A percentile compares a stretch with the other conserved stretches of the same genome.
Evolutionary conservation across 768 basidiomycete genomes (phyloP).

Genomic region (Leucocoprinus leucothites): DNA sequence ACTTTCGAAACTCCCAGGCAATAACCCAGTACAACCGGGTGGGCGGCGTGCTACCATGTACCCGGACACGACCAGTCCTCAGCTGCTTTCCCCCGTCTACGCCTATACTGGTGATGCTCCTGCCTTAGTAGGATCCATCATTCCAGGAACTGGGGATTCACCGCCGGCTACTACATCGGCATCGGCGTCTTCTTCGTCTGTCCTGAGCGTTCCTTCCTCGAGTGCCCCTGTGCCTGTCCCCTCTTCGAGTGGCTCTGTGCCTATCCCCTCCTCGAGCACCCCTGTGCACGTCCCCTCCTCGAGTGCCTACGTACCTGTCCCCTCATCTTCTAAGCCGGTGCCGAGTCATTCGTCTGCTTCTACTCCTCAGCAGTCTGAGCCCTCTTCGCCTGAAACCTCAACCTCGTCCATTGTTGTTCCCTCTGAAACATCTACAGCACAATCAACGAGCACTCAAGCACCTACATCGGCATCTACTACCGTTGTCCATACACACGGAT

Average conservation of each 20-base stretch:
- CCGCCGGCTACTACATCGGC: constrained; percentile 12
- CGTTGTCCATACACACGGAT: not conserved
- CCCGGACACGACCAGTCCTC: constrained; percentile 33
- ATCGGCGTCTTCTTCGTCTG: not conserved
- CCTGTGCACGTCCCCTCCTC: too few relatives aligned
- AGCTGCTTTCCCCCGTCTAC: constrained; percentile 40
- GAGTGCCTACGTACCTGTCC: too few relatives aligned
- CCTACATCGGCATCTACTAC: too few relatives aligned
- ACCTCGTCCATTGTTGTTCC: not conserved
- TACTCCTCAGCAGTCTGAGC: not conserved
- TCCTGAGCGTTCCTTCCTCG: too few relatives aligned
- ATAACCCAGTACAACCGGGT: constrained; percentile 46
- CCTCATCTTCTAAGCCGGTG: too few relatives aligned
- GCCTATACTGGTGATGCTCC: constrained; percentile 43
- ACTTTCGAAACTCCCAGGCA: constrained; percentile 45
- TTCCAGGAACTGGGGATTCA: constrained; percentile 4
- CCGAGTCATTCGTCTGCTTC: too few relatives aligned
- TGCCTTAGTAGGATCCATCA: constrained; percentile 31
- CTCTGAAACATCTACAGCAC: not conserved
- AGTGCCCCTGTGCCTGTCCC: not conserved
- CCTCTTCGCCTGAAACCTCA: not conserved
- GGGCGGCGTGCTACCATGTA: constrained; percentile 31
- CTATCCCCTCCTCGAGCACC: not conserved
- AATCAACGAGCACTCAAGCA: not conserved
- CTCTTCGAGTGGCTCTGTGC: not conserved